Conservation (phyloP, 1,284 basidiomycete species). For the Peniophora sp. region DNA sequence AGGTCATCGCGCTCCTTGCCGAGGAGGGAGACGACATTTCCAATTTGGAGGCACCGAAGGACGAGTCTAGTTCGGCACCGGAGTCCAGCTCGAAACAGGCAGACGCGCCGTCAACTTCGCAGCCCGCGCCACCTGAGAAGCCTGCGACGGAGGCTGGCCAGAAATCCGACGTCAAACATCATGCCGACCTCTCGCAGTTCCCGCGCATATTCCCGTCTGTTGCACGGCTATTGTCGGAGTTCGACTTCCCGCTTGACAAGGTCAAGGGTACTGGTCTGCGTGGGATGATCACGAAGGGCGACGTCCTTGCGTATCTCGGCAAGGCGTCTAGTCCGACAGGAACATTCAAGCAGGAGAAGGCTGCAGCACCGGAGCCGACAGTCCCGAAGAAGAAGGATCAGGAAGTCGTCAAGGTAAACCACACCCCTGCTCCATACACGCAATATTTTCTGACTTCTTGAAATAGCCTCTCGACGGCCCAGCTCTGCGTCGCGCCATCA, state of each 20-base stretch:
- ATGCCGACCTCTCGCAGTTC: slow-evolving; percentile 27
- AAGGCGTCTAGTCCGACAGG: slow-evolving; percentile 74
- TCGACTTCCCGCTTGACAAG: slow-evolving; percentile 44
- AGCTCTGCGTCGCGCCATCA: slow-evolving; percentile 65
- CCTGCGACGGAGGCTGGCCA: slow-evolving; percentile 15
- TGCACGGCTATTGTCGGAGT: slow-evolving; percentile 56
- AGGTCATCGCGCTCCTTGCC: slow-evolving; percentile 86
- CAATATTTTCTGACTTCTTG: slow-evolving; percentile 2
- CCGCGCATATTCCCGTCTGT: slow-evolving; percentile 75
- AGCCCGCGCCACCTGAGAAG: slow-evolving; percentile 24
- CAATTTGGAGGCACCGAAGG: slow-evolving; percentile 68
- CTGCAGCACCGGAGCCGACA: slow-evolving; percentile 22
- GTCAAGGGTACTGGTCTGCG: slow-evolving; percentile 77
- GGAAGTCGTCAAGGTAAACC: slow-evolving; percentile 14
- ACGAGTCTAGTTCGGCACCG: slow-evolving; percentile 26
- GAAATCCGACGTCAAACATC: slow-evolving; percentile 22
- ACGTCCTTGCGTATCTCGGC: slow-evolving; percentile 76
- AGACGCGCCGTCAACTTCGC: slow-evolving; percentile 17
- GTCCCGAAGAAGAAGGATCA: slow-evolving; percentile 25
- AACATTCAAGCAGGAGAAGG: slow-evolving; percentile 48
- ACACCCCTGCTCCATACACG: background rate
- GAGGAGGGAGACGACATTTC: slow-evolving; percentile 96
- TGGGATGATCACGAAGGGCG: slow-evolving; percentile 89
- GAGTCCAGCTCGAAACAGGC: slow-evolving; percentile 15
- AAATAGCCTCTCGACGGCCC: slow-evolving; percentile 58